These are phyloP conservation scores for Prunella vulgaris DNA, from an alignment of 257 asterid species.

Conservation along the genomic window DNA sequence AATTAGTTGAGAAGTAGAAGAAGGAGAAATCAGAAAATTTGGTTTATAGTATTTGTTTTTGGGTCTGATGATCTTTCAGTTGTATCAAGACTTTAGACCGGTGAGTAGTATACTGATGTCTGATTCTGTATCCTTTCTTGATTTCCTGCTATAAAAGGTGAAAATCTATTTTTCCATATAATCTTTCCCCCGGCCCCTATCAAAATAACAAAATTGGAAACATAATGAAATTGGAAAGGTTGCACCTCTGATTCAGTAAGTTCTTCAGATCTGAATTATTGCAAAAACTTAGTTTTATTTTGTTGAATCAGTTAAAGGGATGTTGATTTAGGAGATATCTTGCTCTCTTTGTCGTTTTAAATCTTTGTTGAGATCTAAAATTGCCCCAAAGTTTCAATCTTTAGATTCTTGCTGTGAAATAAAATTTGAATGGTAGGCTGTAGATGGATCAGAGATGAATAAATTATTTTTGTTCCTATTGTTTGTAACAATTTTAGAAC, in stretches of 20 bases:
- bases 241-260: conserved; percentile 38
- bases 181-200: conserved; percentile 17
- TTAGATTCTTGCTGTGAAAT: not conserved
- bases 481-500: not conserved
- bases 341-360: not conserved
- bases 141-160: conserved; percentile 30
- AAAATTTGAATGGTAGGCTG: not conserved
- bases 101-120: conserved; percentile 6
- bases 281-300: conserved; percentile 11
- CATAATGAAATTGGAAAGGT: not conserved
- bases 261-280: conserved; percentile 52
- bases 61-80: not conserved
- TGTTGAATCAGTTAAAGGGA: conserved; percentile 11
- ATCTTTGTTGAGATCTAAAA: conserved; percentile 36
- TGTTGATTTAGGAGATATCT: not conserved
- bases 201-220: conserved; percentile 9
- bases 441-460: conserved; percentile 2
- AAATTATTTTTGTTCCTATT: conserved; percentile 6
- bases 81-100: not conserved
- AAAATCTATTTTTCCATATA: conserved; percentile 5
- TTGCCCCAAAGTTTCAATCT: conserved; percentile 18
- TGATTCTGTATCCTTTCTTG: conserved; percentile 12
- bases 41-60: no score
- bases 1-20: no score
- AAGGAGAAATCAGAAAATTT: no score